Base-by-base conservation (phyloP, 208 protist species). In the Vickermania spadyakhi region DNA sequence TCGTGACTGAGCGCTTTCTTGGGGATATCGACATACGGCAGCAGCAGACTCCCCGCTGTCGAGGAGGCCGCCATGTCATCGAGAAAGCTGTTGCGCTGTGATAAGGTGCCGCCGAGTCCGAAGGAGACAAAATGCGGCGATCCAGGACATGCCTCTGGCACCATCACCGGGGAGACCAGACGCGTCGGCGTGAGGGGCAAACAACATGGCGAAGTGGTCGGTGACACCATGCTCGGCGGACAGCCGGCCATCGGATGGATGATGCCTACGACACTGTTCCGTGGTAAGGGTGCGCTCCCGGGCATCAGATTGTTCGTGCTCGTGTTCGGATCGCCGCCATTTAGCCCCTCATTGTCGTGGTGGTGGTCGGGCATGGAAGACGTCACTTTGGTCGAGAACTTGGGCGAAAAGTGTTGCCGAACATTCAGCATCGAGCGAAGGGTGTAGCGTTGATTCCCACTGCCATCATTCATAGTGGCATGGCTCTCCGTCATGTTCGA, bases 21-120 rank as follows among this genome's bases (percentile, higher is more conserved):
- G 1, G 61, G 61, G 7, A 82, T 68, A 18, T 80, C 73, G 22
- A 29, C 52, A 68, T 77, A 80, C 21, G 75, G 69, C 52, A 79
- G 45, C 3, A 77, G 69, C 18, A 45, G 36, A 45, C 36, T 45
- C 36, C 36, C 36, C 7, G 36, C 36, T 7, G 36, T 45, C 36
- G 36, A 45, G 11, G 36, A 45, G 36, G 36, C 36, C 11, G 36
- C 36, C 11, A 45, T 7, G 36, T 45, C 36, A 18, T 45, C 36
- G 11, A 45, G 36, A 18, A 45, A 45, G 36, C 36, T 45, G 36
- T 45, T 45, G 11, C 36, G 36, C 36, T 45, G 36, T 18, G 36
- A 45, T 7, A 45, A 45, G 11, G 7, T 7, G 11, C 18, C 11
- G 36, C 11, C 36, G 11, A 45, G 7, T 7, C 11, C 7, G 36